These are phyloP conservation scores for Ramaria sp. DNA, from an alignment of 768 basidiomycete genomes.

Conservation along the genomic window DNA sequence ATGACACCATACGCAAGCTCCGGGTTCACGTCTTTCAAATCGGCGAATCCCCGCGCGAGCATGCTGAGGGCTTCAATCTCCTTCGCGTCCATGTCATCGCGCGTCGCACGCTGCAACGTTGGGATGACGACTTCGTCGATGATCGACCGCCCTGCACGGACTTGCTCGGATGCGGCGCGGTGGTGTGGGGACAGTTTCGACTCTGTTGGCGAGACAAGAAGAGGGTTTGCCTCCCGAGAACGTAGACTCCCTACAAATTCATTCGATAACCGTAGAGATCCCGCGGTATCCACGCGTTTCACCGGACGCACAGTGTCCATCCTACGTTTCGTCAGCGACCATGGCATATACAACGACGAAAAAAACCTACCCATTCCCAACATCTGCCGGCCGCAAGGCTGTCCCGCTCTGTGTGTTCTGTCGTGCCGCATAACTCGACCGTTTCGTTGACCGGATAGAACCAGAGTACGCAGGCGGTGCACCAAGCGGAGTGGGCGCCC, in stretches of 20 bases:
- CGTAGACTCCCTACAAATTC: constrained; percentile 73
- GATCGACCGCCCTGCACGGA: constrained; percentile 55
- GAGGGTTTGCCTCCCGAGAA: constrained; percentile 36
- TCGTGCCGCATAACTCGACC: constrained; percentile 74
- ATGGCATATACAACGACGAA: background rate
- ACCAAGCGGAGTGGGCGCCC: constrained; percentile 33
- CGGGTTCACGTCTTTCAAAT: constrained; percentile 74
- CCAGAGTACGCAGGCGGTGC: constrained; percentile 67
- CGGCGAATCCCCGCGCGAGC: constrained; percentile 81
- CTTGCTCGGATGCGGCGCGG: constrained; percentile 42
- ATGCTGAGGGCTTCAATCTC: constrained; percentile 85
- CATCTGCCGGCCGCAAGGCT: constrained; percentile 65
- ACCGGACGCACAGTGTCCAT: constrained; percentile 88
- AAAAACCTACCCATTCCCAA: constrained; percentile 54
- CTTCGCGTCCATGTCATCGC: constrained; percentile 67
- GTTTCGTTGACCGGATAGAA: constrained; percentile 49
- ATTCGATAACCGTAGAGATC: constrained; percentile 64
- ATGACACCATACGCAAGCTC: constrained; percentile 81
- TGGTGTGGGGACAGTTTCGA: constrained; percentile 39
- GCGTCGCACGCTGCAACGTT: constrained; percentile 39
- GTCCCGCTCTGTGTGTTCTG: constrained; percentile 59
- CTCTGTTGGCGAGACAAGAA: constrained; percentile 28
- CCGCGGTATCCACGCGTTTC: constrained; percentile 78
- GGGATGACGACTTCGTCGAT: constrained; percentile 83
- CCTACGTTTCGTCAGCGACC: constrained; percentile 8